Evolutionary conservation across 2,329 filamentous ascomycete species (phyloP).

Genomic region (Fusarium devonianum): DNA sequence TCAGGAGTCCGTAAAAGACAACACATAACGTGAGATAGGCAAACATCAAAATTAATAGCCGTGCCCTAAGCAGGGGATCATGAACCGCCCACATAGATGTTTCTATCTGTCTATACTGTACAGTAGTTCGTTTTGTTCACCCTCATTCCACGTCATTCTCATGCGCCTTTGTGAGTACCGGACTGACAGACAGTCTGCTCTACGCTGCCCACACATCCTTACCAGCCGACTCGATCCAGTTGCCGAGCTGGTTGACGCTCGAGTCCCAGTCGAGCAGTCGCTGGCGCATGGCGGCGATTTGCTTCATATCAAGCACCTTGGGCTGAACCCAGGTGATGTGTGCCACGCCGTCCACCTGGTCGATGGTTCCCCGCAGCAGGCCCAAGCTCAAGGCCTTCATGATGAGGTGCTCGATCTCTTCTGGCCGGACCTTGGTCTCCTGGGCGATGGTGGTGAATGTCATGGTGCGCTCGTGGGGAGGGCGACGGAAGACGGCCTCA

Average conservation of each 20-base stretch:
- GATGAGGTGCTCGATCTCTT: conserved; percentile 96
- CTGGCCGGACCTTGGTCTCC: conserved; percentile 88
- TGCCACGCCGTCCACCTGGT: conserved; percentile 93
- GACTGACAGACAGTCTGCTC: conserved; percentile 19
- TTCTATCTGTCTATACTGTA: conserved; percentile 44
- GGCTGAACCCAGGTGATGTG: conserved; percentile 99
- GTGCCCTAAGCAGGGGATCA: conserved; percentile 28
- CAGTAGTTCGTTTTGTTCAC: conserved; percentile 33
- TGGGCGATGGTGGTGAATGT: conserved; percentile 85
- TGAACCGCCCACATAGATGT: conserved; percentile 32
- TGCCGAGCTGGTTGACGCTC: conserved; percentile 93
- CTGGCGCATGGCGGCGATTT: conserved; percentile 91
- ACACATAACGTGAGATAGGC: conserved; percentile 11
- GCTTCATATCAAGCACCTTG: conserved; percentile 93
- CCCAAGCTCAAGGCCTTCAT: conserved; percentile 99
- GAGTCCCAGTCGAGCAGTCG: conserved; percentile 93
- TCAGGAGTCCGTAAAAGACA: neutral
- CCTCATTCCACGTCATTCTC: conserved; percentile 9
- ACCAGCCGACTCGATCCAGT: conserved; percentile 94
- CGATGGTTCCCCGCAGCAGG: conserved; percentile 87
- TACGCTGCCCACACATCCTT: conserved; percentile 95
- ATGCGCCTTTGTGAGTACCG: neutral
- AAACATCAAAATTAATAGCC: conserved; percentile 35
- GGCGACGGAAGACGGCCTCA: conserved; percentile 93
- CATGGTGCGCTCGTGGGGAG: conserved; percentile 95